Evolutionary conservation across 2,329 filamentous ascomycete genomes (phyloP).

Genomic region (Lizonia empirigonia): DNA sequence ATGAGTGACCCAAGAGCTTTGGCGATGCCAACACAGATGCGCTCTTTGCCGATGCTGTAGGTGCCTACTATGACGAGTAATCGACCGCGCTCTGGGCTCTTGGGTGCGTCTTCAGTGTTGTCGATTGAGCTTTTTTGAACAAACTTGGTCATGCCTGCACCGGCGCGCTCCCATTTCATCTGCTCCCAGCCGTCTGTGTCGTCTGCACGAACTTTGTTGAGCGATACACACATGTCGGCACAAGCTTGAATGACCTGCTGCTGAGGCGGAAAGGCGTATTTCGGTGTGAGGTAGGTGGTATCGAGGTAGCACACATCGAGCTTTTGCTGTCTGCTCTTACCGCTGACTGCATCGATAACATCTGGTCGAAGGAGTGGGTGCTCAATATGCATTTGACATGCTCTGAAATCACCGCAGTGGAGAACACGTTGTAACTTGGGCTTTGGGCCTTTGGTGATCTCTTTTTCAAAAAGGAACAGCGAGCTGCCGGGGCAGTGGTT

Average conservation of each 20-base stretch:
- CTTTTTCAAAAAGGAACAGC: conserved; percentile 89
- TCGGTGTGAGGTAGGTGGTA: conserved; percentile 94
- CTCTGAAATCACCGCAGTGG: conserved; percentile 95
- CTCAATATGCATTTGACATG: conserved; percentile 80
- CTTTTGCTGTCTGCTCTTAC: conserved; percentile 77
- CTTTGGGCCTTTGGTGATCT: conserved; percentile 63
- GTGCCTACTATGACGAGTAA: conserved; percentile 93
- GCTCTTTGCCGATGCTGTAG: conserved; percentile 97
- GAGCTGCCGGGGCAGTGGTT: conserved; percentile 98
- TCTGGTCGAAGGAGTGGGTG: conserved; percentile 84
- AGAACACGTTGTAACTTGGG: conserved; percentile 76
- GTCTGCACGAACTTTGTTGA: conserved; percentile 69
- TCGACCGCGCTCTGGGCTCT: conserved; percentile 60
- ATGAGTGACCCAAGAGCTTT: conserved; percentile 86
- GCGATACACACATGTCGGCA: conserved; percentile 81
- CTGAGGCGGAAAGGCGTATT: conserved; percentile 92
- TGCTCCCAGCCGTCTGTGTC: conserved; percentile 62
- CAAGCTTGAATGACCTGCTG: conserved; percentile 85
- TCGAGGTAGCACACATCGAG: conserved; percentile 97
- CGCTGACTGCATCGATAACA: conserved; percentile 69
- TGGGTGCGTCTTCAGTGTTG: conserved; percentile 34
- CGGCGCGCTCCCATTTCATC: conserved; percentile 60
- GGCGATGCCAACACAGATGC: conserved; percentile 91
- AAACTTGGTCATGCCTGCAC: conserved; percentile 68
- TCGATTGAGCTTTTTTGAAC: conserved; percentile 54